These are phyloP conservation scores for Przewalskia tangutica DNA, from an alignment of 257 asterid species.

Conservation along the genomic window DNA sequence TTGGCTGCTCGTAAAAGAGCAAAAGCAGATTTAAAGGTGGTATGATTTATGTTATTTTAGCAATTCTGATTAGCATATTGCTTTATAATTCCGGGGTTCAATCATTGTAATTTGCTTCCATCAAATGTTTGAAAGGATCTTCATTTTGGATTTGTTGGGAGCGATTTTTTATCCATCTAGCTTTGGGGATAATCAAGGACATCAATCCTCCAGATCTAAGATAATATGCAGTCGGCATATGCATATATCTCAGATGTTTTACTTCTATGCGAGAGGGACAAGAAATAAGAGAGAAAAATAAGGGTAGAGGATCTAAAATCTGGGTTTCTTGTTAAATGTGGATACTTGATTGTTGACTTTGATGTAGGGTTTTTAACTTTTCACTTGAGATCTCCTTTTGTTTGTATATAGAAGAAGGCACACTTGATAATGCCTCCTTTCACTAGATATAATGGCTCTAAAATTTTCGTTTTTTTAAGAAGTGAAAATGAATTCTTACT, in stretches of 20 bases:
- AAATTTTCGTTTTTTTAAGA: neutral
- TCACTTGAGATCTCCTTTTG: neutral
- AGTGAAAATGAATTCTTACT: neutral
- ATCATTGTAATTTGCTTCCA: neutral
- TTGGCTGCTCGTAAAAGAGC: conserved; percentile 95
- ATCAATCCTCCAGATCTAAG: neutral
- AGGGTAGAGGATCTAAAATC: neutral
- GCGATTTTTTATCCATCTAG: neutral
- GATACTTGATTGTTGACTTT: neutral
- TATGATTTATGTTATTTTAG: neutral
- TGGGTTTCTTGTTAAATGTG: neutral
- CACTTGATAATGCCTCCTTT: neutral
- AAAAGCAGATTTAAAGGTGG: conserved; percentile 94
- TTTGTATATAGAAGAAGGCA: neutral
- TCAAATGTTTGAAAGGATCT: neutral
- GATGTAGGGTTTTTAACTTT: neutral
- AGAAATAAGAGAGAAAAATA: neutral
- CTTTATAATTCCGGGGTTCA: neutral
- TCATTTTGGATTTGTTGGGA: neutral
- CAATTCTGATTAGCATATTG: neutral
- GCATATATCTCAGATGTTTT: neutral
- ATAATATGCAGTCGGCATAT: neutral
- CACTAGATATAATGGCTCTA: neutral
- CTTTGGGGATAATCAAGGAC: neutral
- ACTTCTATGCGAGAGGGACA: neutral